Percentiles rank a stretch among this genome's conserved stretches.
phyloP scores from a whole-genome alignment of 441 rosid species.

The Adansonia grandidieri region DNA sequence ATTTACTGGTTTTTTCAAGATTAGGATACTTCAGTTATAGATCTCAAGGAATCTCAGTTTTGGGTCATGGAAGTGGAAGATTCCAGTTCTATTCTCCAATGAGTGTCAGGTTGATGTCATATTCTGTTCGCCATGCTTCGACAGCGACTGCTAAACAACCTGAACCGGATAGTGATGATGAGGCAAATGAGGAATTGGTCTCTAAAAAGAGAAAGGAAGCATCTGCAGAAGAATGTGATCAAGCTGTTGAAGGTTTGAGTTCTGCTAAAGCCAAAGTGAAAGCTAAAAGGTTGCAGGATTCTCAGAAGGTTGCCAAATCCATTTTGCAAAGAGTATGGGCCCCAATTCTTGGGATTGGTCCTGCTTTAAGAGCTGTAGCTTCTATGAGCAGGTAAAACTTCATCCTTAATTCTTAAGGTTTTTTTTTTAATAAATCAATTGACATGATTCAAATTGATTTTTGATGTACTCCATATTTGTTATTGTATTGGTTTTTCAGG shows the following conservation, averaged over 20 bases:
- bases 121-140: constrained; percentile 49
- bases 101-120: constrained; percentile 42
- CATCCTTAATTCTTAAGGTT: constrained; percentile 9
- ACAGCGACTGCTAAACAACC: constrained; percentile 61
- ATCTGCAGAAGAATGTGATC: constrained; percentile 93
- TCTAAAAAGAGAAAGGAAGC: constrained; percentile 69
- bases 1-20: constrained; percentile 37
- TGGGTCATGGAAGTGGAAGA: constrained; percentile 38
- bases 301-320: constrained; percentile 54
- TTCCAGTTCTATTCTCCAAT: constrained; percentile 41
- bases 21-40: constrained; percentile 32
- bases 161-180: constrained; percentile 37
- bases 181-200: constrained; percentile 48
- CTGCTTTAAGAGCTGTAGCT: constrained; percentile 87
- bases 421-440: not conserved
- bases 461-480: constrained; percentile 25
- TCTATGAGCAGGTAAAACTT: constrained; percentile 85
- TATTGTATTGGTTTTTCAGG: constrained; percentile 40
- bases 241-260: constrained; percentile 90
- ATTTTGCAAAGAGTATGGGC: constrained; percentile 61
- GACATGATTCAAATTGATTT: constrained; percentile 21
- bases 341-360: constrained; percentile 81
- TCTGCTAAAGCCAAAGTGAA: constrained; percentile 84
- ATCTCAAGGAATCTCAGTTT: constrained; percentile 39
- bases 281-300: constrained; percentile 70